A percentile compares a stretch with the other conserved stretches of the same genome.
phyloP scores from a whole-genome alignment of 177 flowering plant species.

The Vitis hybrid region DNA sequence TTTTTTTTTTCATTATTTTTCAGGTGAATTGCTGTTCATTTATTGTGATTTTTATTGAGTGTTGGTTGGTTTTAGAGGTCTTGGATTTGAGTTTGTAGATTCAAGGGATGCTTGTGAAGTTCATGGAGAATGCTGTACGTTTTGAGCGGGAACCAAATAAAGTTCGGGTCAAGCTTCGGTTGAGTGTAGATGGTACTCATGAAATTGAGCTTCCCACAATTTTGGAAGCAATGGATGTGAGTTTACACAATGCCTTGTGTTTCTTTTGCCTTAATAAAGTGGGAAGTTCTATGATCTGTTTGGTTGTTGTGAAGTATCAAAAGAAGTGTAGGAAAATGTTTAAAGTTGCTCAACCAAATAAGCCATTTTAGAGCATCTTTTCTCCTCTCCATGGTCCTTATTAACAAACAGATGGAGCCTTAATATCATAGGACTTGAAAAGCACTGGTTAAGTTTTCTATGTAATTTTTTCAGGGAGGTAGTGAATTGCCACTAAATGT shows the following conservation, averaged over 20 bases:
- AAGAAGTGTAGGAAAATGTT: too few species aligned
- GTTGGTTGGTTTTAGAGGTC: constrained; percentile 32
- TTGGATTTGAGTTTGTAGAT: constrained; percentile 59
- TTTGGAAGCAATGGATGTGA: constrained; percentile 81
- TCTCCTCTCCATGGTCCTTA: too few species aligned
- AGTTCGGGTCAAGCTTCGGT: constrained; percentile 40
- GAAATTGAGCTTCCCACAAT: constrained; percentile 60
- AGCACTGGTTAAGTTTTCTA: too few species aligned
- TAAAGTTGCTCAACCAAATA: too few species aligned
- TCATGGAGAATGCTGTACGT: constrained; percentile 57
- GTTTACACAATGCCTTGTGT: constrained; percentile 14
- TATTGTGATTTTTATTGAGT: constrained; percentile 21
- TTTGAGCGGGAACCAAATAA: constrained; percentile 46
- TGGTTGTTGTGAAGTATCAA: too few species aligned
- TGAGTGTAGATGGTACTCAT: constrained; percentile 28
- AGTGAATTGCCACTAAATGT: too few species aligned
- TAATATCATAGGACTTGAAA: too few species aligned
- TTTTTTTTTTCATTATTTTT: neutral
- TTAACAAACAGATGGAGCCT: too few species aligned
- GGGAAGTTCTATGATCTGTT: neutral
- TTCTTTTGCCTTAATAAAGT: neutral
- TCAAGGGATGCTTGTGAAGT: constrained; percentile 58
- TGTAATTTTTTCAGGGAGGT: too few species aligned
- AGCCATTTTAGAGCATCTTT: too few species aligned
- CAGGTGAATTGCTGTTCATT: neutral